Conservation (phyloP, 1,139 yeast genomes). For the Sugiyamaella grinbergsii region DNA sequence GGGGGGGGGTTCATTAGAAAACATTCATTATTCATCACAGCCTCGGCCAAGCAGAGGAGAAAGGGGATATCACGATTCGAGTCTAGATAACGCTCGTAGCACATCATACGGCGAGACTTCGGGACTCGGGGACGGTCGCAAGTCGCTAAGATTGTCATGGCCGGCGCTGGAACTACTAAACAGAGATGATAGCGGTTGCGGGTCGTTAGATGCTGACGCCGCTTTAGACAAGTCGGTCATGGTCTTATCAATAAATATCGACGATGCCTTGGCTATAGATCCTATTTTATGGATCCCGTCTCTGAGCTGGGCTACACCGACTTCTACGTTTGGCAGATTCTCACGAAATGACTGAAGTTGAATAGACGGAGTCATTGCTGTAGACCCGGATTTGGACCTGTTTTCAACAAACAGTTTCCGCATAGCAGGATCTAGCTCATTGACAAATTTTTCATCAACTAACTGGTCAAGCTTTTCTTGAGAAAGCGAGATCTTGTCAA, state of each 20-base stretch:
- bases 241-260: conserved; percentile 13
- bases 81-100: conserved; percentile 28
- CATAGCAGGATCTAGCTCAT: conserved; percentile 10
- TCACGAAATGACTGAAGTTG: conserved; percentile 14
- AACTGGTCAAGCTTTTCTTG: conserved; percentile 1
- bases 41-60: background rate
- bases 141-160: background rate
- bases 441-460: background rate
- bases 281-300: conserved; percentile 16
- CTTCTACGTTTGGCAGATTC: conserved; percentile 14
- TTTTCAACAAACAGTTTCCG: conserved; percentile 1
- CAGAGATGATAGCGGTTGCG: background rate
- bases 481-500: conserved; percentile 2
- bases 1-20: conserved; percentile 7
- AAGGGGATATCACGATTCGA: conserved; percentile 11
- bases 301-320: conserved; percentile 11
- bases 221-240: conserved; percentile 11
- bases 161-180: background rate
- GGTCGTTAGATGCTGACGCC: background rate
- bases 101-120: conserved; percentile 22
- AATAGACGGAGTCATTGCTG: background rate
- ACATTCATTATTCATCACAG: conserved; percentile 11
- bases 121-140: background rate
- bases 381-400: background rate
- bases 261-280: conserved; percentile 12